A percentile compares a stretch with the other conserved stretches of the same genome.
Evolutionary conservation across 148 eudicot genomes (phyloP).

Genomic region (Rhododendron ovatum): DNA sequence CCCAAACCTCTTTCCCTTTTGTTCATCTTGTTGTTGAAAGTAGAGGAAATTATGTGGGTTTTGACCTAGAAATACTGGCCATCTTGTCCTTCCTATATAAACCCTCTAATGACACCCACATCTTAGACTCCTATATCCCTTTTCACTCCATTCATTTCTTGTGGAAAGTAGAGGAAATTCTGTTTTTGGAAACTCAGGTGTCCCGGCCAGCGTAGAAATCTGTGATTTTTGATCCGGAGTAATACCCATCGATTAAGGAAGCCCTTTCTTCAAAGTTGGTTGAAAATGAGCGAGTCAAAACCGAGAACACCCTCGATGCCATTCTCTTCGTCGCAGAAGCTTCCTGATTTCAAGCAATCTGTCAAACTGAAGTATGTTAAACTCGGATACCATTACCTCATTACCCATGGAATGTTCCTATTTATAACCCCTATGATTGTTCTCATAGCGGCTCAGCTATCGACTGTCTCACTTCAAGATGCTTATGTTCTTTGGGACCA

Average conservation of each 20-base stretch:
- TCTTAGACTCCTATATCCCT: neutral
- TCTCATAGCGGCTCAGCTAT: slow-evolving; percentile 36
- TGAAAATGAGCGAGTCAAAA: slow-evolving; percentile 33
- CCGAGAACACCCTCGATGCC: slow-evolving; percentile 17
- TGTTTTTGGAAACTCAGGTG: neutral
- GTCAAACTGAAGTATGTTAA: slow-evolving; percentile 57
- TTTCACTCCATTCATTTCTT: neutral
- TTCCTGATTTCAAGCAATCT: slow-evolving; percentile 48
- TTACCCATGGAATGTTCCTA: slow-evolving; percentile 50
- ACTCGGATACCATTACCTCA: slow-evolving; percentile 53
- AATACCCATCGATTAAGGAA: neutral
- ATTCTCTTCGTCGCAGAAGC: slow-evolving; percentile 31
- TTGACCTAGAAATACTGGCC: neutral
- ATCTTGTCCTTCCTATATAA: neutral
- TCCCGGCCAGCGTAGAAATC: neutral
- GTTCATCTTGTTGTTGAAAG: neutral
- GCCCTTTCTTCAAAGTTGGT: neutral
- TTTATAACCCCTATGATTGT: slow-evolving; percentile 34
- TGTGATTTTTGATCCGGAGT: neutral
- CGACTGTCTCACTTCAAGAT: slow-evolving; percentile 38
- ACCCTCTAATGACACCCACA: neutral
- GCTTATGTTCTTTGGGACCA: slow-evolving; percentile 40
- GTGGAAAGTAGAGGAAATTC: neutral
- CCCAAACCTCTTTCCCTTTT: neutral
- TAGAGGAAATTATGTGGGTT: neutral